These are phyloP conservation scores for Cyberlindnera euphorbiae DNA, from an alignment of 805 yeast species.

Conservation along the genomic window DNA sequence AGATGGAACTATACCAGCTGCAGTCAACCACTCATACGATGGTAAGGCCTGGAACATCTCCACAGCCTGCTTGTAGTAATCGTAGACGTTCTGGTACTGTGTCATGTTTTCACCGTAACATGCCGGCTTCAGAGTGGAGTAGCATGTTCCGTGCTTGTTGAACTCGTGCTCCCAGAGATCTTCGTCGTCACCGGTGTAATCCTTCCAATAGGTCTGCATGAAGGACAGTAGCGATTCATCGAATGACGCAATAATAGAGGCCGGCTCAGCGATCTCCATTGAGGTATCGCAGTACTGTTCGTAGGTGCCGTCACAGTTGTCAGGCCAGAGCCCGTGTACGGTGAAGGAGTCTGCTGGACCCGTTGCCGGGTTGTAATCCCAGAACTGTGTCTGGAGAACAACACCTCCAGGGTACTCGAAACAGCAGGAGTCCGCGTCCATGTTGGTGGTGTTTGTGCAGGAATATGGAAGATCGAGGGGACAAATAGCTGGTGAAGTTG, in stretches of 20 bases:
- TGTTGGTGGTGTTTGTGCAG: conserved; percentile 51
- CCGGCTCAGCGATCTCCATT: conserved; percentile 44
- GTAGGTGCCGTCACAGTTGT: conserved; percentile 77
- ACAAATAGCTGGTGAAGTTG: conserved; percentile 36
- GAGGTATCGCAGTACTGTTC: conserved; percentile 70
- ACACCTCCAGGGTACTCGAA: conserved; percentile 85
- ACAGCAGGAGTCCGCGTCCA: conserved; percentile 61
- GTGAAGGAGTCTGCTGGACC: conserved; percentile 73
- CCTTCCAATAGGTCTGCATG: conserved; percentile 69
- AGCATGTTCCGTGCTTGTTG: conserved; percentile 21
- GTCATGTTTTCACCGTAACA: conserved; percentile 11
- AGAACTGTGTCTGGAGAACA: conserved; percentile 83
- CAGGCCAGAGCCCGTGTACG: conserved; percentile 87
- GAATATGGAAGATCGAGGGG: conserved; percentile 56
- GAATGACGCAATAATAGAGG: conserved; percentile 34
- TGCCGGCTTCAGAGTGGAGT: conserved; percentile 15
- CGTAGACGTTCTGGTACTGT: conserved; percentile 9
- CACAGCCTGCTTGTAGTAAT: conserved; percentile 14
- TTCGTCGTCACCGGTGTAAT: conserved; percentile 55
- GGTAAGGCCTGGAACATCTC: conserved; percentile 9
- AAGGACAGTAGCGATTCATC: conserved; percentile 42
- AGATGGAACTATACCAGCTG: conserved; percentile 16
- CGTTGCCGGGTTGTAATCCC: conserved; percentile 77
- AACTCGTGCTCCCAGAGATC: conserved; percentile 19
- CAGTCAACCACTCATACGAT: conserved; percentile 15